Base-by-base conservation (phyloP, 768 basidiomycete species). In the Psilocybe azurescens region DNA sequence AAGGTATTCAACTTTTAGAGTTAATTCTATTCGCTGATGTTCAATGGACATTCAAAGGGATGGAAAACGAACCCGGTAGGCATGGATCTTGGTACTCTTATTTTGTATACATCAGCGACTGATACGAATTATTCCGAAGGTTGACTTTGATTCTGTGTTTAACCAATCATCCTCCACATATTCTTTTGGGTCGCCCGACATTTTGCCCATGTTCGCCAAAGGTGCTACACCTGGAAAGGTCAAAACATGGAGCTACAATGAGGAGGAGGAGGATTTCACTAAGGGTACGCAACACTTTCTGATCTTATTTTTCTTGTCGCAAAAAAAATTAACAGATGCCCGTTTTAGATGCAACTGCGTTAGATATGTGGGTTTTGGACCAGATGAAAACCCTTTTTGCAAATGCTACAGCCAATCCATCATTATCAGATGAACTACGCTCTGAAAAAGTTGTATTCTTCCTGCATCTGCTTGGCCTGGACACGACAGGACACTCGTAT, bases 121-220 rank as follows among this genome's bases (percentile, higher is more conserved):
- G 61, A 82, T 73, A 79, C 44, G 52, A 57, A 59, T 29, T 32
- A 16, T 44, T 11, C 30, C n/a, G n/a, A n/a, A 82, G 81, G 80
- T 95, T 53, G 86, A 93, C 67, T 95, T 95, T 70, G 93, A 95
- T 73, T 93, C 92, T 1, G 86, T 95, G 13, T 93, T 95, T 73
- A 95, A 95, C 68, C 89, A 88, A 68, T 93, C 92, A 2, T 83
- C 81, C 41, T 77, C 82, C 20, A 92, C 92, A 0, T 95, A 87
- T 70, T 89, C 91, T 1, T 95, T 95, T 61, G 94, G 94, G 0
- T 91, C 90, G 2, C 94, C 93, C 0, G 93, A 95, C 72, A 95
- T 95, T 55, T 73, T 95, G 4, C 93, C 92, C 2, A 95, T 95
- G 89, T 95, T 95, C 67, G 77, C 86, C 7, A 81, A 84, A n/a